Evolutionary conservation across 2,329 filamentous ascomycete genomes (phyloP), one percentile per base, ranked within the genome.

Genomic region (Pseudogymnoascus sp.): DNA sequence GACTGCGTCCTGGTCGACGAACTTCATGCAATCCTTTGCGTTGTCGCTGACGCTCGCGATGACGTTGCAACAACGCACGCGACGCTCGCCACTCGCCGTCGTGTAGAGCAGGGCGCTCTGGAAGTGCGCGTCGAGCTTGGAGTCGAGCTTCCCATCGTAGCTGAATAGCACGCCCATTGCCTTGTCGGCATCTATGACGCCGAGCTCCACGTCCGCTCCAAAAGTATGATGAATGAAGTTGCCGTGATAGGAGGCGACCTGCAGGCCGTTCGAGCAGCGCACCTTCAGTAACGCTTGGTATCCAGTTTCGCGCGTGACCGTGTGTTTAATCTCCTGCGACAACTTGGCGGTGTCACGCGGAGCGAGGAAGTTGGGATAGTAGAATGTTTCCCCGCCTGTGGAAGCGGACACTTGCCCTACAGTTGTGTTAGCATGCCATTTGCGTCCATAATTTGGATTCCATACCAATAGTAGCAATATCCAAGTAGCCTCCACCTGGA

Each of bases 251-350:
- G 86, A 85, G 14, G 91, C 87, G 14, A 99, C 89, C 74, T 99
- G 95, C 61, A 99, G 81, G 16, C 95, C 95, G 70, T 96, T 99
- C 16, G 93, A 97, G 78, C 95, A 99, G 66, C 95, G 89, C 64
- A 99, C 93, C 80, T 99, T 99, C 91, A 99, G 96, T 69, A 99
- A 80, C 19, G 92, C 92, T 76, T 97, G 93, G 78, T 91, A 98
- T 22, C 95, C 95, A 56, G 93, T 96, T 75, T 97, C 93, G 66
- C 95, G 84, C 2, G 87, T 92, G 31, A 97, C 86, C 0, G 90
- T 87, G 72, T 97, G 93, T 68, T 87, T 85, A 67, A 99, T 86
- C 77, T 99, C 95, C 59, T 89, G 84, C 2, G 88, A 89, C 40
- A 99, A 78, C 78, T 93, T 96, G 63, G 90, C 82, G 46, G 88